phyloP scores from a whole-genome alignment of 345 rosid genomes.

The Eucalyptus fibrosa region DNA sequence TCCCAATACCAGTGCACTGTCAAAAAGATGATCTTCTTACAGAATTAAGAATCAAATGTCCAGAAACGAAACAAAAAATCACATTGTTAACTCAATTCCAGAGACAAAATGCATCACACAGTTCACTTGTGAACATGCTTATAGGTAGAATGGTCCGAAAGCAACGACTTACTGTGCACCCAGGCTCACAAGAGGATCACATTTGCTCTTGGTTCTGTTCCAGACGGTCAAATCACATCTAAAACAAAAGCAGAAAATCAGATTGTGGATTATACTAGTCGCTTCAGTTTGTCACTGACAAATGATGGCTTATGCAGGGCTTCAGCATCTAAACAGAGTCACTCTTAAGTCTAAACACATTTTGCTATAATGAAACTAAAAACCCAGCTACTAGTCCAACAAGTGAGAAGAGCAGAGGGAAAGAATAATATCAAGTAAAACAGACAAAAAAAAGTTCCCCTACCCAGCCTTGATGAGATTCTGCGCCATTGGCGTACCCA shows the following conservation, averaged over 20 bases:
- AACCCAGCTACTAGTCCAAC: neutral
- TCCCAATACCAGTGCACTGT: neutral
- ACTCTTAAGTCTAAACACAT: neutral
- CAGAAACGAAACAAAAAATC: neutral
- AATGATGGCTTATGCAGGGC: neutral
- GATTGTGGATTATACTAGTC: neutral
- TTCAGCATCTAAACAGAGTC: neutral
- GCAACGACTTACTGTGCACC: conserved; percentile 71
- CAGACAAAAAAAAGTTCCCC: neutral
- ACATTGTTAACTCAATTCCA: neutral
- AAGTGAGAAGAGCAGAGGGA: neutral
- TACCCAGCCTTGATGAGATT: conserved; percentile 96
- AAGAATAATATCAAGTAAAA: neutral
- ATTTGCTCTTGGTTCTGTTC: conserved; percentile 91
- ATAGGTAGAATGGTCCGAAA: neutral
- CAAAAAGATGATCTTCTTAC: neutral
- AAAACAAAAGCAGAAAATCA: neutral
- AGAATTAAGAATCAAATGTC: neutral
- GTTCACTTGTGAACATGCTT: neutral
- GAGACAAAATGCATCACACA: neutral
- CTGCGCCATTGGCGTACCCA: conserved; percentile 92
- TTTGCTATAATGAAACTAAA: neutral
- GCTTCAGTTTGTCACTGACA: neutral
- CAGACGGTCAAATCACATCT: conserved; percentile 87
- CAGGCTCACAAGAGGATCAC: conserved; percentile 69